These are phyloP conservation scores for Filobasidium floriforme DNA, from an alignment of 768 basidiomycete genomes.

Conservation along the genomic window DNA sequence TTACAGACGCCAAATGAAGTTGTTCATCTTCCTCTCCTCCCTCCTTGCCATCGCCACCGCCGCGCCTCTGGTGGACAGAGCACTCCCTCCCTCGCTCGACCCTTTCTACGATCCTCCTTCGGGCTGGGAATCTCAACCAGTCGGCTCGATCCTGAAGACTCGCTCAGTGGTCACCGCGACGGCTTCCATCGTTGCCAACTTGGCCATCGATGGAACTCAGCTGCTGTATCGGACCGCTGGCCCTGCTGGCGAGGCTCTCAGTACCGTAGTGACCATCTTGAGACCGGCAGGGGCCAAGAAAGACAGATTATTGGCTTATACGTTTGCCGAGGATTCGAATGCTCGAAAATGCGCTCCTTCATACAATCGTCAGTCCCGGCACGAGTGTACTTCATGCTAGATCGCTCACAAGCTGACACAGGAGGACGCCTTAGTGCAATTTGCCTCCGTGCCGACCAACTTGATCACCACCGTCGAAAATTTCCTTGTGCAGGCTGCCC, in stretches of 20 bases:
- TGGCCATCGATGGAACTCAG: too few species aligned
- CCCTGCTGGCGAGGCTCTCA: slow-evolving; percentile 6
- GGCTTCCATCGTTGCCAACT: too few species aligned
- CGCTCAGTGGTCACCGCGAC: too few species aligned
- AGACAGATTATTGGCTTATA: slow-evolving; percentile 14
- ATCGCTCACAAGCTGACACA: not conserved
- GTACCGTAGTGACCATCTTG: slow-evolving; percentile 6
- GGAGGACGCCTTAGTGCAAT: slow-evolving; percentile 5
- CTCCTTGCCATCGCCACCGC: too few species aligned
- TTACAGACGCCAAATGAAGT: too few species aligned
- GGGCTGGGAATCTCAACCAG: too few species aligned
- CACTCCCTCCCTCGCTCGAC: too few species aligned
- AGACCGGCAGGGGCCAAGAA: slow-evolving; percentile 3
- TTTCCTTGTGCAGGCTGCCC: not conserved
- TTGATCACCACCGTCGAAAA: slow-evolving; percentile 9
- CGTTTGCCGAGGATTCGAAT: slow-evolving; percentile 15
- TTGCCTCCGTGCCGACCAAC: slow-evolving; percentile 1
- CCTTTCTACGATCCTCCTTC: too few species aligned
- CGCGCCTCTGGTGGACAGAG: too few species aligned
- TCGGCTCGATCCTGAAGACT: too few species aligned
- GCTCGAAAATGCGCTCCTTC: slow-evolving; percentile 14
- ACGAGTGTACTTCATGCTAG: not conserved
- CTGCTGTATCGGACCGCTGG: slow-evolving; percentile 8
- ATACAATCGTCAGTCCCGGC: slow-evolving; percentile 3
- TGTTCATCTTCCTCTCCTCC: too few species aligned